Evolutionary conservation across 805 yeast genomes (phyloP).

Genomic region (Saccharomyces mikatae): DNA sequence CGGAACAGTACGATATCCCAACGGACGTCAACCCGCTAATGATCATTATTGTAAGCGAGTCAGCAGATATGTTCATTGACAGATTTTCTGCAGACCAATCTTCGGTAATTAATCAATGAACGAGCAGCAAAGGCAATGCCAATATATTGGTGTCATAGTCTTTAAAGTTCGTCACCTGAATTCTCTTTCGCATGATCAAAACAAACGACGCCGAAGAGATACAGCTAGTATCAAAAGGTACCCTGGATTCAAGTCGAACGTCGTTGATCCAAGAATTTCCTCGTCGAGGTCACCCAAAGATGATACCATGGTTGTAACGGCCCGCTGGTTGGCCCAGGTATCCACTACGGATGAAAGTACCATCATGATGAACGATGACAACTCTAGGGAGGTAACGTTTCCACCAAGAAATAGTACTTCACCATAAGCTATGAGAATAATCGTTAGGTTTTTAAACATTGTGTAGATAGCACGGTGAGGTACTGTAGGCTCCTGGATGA

Average conservation of each 20-base stretch:
- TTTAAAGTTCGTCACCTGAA: conserved; percentile 91
- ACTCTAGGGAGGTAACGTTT: conserved; percentile 77
- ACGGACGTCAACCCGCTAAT: conserved; percentile 91
- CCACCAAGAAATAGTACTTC: conserved; percentile 98
- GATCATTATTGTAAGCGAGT: conserved; percentile 69
- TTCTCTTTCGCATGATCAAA: conserved; percentile 92
- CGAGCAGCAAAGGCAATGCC: conserved; percentile 79
- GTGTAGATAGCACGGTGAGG: conserved; percentile 90
- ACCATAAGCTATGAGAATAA: conserved; percentile 94
- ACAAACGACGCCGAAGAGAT: conserved; percentile 90
- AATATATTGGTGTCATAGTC: conserved; percentile 93
- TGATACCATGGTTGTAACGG: conserved; percentile 25
- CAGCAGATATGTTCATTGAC: conserved; percentile 63
- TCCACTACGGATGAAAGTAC: conserved; percentile 95
- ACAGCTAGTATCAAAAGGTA: conserved; percentile 97
- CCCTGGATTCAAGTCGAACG: conserved; percentile 41
- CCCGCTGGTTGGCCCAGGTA: conserved; percentile 69
- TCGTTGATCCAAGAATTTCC: conserved; percentile 13
- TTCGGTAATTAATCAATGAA: conserved; percentile 71
- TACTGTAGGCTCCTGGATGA: conserved; percentile 89
- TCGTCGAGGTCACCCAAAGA: conserved; percentile 16
- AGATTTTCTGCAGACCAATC: conserved; percentile 88
- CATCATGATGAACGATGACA: conserved; percentile 84
- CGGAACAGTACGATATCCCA: conserved; percentile 96
- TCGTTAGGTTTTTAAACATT: conserved; percentile 94